Base-by-base conservation (phyloP, 108 stramenopile genomes). In the Cyclotella kingstonii region DNA sequence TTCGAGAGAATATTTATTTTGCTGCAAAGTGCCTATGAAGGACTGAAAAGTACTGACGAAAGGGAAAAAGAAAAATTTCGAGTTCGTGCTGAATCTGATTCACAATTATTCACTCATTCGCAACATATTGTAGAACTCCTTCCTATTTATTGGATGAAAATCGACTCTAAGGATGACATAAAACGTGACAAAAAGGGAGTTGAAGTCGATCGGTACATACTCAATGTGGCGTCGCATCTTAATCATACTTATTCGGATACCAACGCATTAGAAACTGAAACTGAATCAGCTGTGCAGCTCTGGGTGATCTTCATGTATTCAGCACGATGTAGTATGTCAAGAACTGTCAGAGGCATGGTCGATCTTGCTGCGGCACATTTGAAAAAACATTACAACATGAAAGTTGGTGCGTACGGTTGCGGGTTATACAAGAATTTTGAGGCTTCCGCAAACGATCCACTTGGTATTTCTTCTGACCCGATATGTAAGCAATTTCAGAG, bases 281-380 rank as follows among this genome's bases (percentile, higher is more conserved):
- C 17, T 27, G 56, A 68, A 28, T 39, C 68, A 22, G 43, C 72
- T 2, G 63, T 60, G 15, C 75, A 76, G 36, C 29, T 76, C 12
- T 76, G 75, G 75, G 68, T 76, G 0, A 42, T 57, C 26, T 70
- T 76, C 14, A 56, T 70, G 56, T 76, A 76, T 27, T 43, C 40
- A 15, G 50, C 75, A 19, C 61, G 62, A 21, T 76, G 75, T 35
- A 44, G 75, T 4, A 76, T 76, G 75, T 70, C 68, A 10, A 18
- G 75, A 29, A 25, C 69, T 0, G 57, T 70, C 3, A 58, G 54
- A 9, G 75, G 75, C 11, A 56, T 76, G 38, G 31, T 76, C 25
- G 75, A 76, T 31, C 28, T 76, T n/a, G 75, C 75, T 7, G 75
- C 75, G 0, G 54, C 54, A 38, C 68, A 76, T 70, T 60, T 76